These are phyloP conservation scores for Russula griseocarnosa DNA, from an alignment of 768 basidiomycete species.

Conservation along the genomic window DNA sequence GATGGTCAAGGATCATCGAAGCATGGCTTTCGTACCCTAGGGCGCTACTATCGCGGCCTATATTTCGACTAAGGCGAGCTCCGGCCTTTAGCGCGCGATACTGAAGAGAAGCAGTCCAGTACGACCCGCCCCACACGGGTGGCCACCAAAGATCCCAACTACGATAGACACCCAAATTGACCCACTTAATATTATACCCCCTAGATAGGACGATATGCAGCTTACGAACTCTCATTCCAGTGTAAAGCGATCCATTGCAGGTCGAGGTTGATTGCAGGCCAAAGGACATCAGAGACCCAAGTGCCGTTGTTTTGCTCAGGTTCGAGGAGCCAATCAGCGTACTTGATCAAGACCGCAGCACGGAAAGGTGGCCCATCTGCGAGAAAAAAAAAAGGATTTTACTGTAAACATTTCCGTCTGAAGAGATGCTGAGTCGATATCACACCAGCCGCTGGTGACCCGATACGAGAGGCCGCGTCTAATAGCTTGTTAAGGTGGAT, in stretches of 20 bases:
- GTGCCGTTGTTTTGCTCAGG: slow-evolving; percentile 16
- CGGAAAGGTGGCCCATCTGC: slow-evolving; percentile 19
- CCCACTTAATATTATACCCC: not conserved
- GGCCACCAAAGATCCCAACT: slow-evolving; percentile 24
- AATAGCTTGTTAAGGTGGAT: slow-evolving; percentile 2
- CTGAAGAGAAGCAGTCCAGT: slow-evolving; percentile 21
- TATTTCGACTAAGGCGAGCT: slow-evolving; percentile 13
- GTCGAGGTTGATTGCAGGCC: slow-evolving; percentile 21
- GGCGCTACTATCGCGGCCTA: not conserved
- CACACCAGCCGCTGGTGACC: slow-evolving; percentile 19
- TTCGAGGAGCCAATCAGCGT: slow-evolving; percentile 21
- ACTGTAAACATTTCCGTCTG: not conserved
- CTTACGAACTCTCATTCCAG: slow-evolving; percentile 25
- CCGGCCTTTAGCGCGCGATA: slow-evolving; percentile 15
- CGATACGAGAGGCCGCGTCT: not conserved
- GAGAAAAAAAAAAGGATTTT: not conserved
- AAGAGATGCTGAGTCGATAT: not conserved
- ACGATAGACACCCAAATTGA: not conserved
- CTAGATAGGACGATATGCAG: not conserved
- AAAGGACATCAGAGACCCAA: slow-evolving; percentile 13
- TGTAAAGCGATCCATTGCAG: slow-evolving; percentile 18
- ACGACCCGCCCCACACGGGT: slow-evolving; percentile 18
- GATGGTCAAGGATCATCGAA: slow-evolving; percentile 19
- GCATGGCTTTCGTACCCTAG: slow-evolving; percentile 6
- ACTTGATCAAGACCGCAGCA: slow-evolving; percentile 13